Conservation (phyloP, 345 rosid species). For the Boechera stricta region DNA sequence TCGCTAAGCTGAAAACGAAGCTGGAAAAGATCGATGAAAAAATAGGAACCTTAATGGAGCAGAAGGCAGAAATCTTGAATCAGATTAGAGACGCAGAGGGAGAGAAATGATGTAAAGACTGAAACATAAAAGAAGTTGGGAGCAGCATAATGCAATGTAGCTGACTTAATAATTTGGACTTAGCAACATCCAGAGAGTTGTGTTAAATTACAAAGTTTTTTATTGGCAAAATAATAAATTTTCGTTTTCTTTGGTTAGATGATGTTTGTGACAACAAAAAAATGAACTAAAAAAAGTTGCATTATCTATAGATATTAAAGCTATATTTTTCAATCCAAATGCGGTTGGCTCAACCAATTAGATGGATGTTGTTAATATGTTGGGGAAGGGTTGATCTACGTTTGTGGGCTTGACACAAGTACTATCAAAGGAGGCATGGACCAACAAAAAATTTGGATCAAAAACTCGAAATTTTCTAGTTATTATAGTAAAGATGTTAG, state of each 20-base stretch:
- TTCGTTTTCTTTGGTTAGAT: neutral
- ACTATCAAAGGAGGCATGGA: neutral
- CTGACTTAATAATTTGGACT: conserved; percentile 1
- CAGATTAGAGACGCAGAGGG: conserved; percentile 67
- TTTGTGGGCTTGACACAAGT: neutral
- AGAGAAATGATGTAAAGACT: conserved; percentile 30
- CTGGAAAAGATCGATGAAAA: conserved; percentile 64
- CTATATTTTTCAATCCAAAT: neutral
- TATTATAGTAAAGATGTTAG: neutral
- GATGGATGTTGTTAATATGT: neutral
- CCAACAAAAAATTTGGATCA: neutral
- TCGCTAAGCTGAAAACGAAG: conserved; percentile 57
- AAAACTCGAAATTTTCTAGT: neutral
- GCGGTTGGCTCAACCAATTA: neutral
- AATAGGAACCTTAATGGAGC: conserved; percentile 56
- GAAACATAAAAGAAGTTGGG: neutral
- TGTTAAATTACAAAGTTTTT: neutral
- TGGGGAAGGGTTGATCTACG: neutral
- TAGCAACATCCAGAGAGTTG: neutral
- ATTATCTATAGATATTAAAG: neutral
- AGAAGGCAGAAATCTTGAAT: conserved; percentile 56
- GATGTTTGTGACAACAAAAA: neutral
- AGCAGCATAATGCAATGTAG: neutral
- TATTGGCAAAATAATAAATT: neutral
- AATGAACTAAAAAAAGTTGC: neutral